A percentile compares a stretch with the other conserved stretches of the same genome.
Conservation (phyloP, 192 early-diverging fungal genomes). For the Podila epigama region DNA sequence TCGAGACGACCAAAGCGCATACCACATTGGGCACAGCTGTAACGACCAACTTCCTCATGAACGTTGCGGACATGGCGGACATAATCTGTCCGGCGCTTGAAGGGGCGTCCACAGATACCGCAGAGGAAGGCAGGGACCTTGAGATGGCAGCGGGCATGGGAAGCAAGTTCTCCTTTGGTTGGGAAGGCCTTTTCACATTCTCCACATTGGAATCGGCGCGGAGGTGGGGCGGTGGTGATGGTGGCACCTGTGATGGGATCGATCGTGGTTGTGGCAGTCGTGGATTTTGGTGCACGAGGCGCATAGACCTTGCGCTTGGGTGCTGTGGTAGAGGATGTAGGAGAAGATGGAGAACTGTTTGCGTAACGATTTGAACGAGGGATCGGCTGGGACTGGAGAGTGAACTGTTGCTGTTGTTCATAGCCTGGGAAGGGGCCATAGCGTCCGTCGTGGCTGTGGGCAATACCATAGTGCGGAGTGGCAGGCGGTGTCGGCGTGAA, state of each 20-base stretch:
- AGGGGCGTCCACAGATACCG: slow-evolving; percentile 43
- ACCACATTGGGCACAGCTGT: slow-evolving; percentile 34
- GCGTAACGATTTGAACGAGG: slow-evolving; percentile 1
- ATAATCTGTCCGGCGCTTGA: slow-evolving; percentile 49
- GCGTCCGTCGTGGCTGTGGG: slow-evolving; percentile 22
- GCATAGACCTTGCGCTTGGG: no score
- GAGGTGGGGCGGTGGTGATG: slow-evolving; percentile 9
- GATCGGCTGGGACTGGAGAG: slow-evolving; percentile 20
- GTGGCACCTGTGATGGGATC: slow-evolving; percentile 22
- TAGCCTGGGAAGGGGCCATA: slow-evolving; percentile 31
- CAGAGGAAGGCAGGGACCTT: slow-evolving; percentile 46
- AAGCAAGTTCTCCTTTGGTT: slow-evolving; percentile 42
- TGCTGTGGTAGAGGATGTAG: slow-evolving; percentile 8
- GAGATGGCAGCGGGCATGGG: slow-evolving; percentile 43
- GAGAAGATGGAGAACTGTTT: slow-evolving; percentile 8
- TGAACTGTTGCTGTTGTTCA: slow-evolving; percentile 37
- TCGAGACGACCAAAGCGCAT: slow-evolving; percentile 42
- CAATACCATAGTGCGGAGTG: slow-evolving; percentile 40
- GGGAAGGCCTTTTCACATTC: slow-evolving; percentile 50
- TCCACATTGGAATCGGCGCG: slow-evolving; percentile 31
- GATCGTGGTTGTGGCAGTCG: slow-evolving; percentile 10
- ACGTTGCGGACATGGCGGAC: slow-evolving; percentile 50
- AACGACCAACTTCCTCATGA: slow-evolving; percentile 48
- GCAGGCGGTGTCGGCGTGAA: slow-evolving; percentile 42
- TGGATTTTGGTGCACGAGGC: slow-evolving; percentile 7